Base-by-base conservation (phyloP, 148 eudicot species). In the Rhododendron molle region DNA sequence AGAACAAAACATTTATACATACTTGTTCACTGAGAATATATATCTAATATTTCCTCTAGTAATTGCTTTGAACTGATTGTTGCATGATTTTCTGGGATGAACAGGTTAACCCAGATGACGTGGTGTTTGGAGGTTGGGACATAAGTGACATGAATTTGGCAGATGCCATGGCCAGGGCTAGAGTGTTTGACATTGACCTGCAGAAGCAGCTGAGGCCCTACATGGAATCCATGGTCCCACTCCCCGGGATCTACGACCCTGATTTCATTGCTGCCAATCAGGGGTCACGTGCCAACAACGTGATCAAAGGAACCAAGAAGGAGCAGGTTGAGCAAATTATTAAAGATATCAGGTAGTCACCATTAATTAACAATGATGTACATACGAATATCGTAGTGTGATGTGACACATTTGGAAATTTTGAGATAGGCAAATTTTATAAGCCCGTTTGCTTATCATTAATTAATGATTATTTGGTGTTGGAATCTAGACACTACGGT, bases 221-320 rank as follows among this genome's bases (percentile, higher is more conserved):
- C 94, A 97, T 97, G 99, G 99, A 95, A 88, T 78, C 91, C 77
- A 92, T 95, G 96, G 92, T 93, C 88, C 99, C 99, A 30, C 98
- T 97, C 78, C 98, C 99, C 73, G 99, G 99, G 58, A 93, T 97
- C 83, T 97, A 87, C 40, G 93, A 95, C 88, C 95, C 99, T 20
- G 99, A 97, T 89, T 95, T 97, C 91, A 97, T 97, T 56, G 99
- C 99, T 46, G 98, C 99, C 2, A 97, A 97, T 65, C 99, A 95
- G 84, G 98, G 90, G 20, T 87, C 98, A 26, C 96, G 99, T 87
- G 99, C 99, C 23, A 94, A 97, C 89, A 91, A 93, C 88, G 85
- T 95, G 65, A 91, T 97, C 89, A 94, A 97, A 89, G 99, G 98
- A 73, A 92, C 98, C 90, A 97, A 95, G 91, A 91, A 93, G 87